Percentiles rank a stretch among this genome's conserved stretches.
These are phyloP conservation scores for Articulospora tetracladia DNA, from an alignment of 495 filamentous ascomycete species.

Conservation along the genomic window DNA sequence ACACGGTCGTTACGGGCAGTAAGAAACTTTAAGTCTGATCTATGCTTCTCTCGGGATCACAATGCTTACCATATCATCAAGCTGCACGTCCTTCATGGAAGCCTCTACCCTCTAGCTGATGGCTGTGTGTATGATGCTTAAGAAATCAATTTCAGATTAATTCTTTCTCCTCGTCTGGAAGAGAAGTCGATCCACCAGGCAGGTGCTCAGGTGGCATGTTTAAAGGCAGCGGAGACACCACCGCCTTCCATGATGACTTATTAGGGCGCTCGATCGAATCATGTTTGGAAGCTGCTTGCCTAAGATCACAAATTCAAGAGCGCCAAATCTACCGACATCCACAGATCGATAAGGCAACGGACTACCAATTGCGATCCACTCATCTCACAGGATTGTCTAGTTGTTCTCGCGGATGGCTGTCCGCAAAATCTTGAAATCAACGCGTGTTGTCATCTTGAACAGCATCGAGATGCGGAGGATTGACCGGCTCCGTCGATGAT, in stretches of 20 bases:
- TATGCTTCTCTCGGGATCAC: neutral
- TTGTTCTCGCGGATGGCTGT: neutral
- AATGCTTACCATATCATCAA: neutral
- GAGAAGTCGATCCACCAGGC: neutral
- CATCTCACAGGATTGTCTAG: neutral
- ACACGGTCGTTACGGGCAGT: neutral
- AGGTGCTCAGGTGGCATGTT: neutral
- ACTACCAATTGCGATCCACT: neutral
- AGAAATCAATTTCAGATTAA: too few species aligned
- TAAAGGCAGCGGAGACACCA: neutral
- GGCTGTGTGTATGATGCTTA: too few species aligned
- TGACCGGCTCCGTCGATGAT: slow-evolving; percentile 11
- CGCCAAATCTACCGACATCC: neutral
- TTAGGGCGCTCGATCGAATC: neutral
- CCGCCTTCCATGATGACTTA: neutral
- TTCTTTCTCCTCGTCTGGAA: neutral
- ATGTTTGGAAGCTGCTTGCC: neutral
- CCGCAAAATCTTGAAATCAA: neutral
- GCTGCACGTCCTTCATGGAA: too few species aligned
- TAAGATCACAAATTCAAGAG: neutral
- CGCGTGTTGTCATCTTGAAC: neutral
- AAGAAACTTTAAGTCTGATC: neutral
- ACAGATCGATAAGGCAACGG: neutral
- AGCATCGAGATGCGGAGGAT: slow-evolving; percentile 16
- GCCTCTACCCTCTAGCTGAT: too few species aligned